Evolutionary conservation across 306 rosid genomes (phyloP), one percentile per base, ranked within the genome.

Genomic region (Oxytropis ochrocephala): DNA sequence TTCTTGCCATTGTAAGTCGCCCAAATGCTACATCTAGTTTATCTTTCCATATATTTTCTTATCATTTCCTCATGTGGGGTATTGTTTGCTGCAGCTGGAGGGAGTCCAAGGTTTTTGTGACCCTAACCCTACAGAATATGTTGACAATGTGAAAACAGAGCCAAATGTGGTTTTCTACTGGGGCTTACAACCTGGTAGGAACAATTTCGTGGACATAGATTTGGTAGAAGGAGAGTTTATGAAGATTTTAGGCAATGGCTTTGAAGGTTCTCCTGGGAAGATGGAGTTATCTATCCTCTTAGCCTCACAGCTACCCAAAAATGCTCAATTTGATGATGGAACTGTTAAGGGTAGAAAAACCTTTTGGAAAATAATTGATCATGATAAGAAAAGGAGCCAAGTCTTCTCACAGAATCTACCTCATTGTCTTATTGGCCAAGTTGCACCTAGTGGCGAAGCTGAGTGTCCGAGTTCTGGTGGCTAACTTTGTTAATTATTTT

Each of bases 141-240:
- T 63, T 13, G 84, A 76, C 38, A 21, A 24, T 0, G 77, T 62
- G 43, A 69, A 56, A 50, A 43, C 6, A 0, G 84, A 83, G 71
- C 69, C 87, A 24, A 79, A 76, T 38, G 72, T 79, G 48, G 80
- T 72, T 65, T 83, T 83, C 75, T 83, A 72, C 47, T 83, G 87
- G 87, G 84, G 82, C 62, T 72, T 79, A 56, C 69, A 63, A 32
- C 70, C 64, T 3, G 16, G 21, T 5, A 72, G 47, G 43, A 14
- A 65, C 17, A 36, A 44, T 49, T 49, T 50, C 2, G 14, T 27
- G 17, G 77, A 72, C 60, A 36, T 46, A 42, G 75, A 43, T 17
- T 50, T 32, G 50, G 60, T 76, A 12, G 69, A 76, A 56, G 58
- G 16, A 13, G 87, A 79, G 72, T 83, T 83, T 72, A 62, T 63